These are phyloP conservation scores for Candida insectorum DNA, from an alignment of 805 yeast species.

Conservation along the genomic window DNA sequence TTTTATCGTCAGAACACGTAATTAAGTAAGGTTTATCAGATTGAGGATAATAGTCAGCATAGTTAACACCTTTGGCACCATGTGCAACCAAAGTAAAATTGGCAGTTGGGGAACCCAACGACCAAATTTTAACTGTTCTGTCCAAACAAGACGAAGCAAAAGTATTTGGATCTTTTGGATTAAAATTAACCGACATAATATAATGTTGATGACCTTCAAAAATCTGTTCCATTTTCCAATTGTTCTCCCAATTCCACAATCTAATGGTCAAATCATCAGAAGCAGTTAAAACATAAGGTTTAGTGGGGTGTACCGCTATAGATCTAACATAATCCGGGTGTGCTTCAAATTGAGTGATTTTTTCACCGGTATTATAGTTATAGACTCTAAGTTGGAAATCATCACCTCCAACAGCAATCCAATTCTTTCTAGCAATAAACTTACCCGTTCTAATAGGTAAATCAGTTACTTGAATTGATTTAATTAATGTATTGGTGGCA, in stretches of 20 bases:
- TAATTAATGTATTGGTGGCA: slow-evolving; percentile 79
- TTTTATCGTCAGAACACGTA: slow-evolving; percentile 86
- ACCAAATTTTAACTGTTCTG: slow-evolving; percentile 96
- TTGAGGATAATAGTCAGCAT: slow-evolving; percentile 94
- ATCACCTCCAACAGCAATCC: slow-evolving; percentile 95
- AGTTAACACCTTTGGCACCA: slow-evolving; percentile 91
- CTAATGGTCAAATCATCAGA: slow-evolving; percentile 90
- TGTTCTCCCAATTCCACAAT: slow-evolving; percentile 96
- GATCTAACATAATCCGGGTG: slow-evolving; percentile 96
- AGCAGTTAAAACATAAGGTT: slow-evolving; percentile 83
- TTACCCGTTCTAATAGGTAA: slow-evolving; percentile 95
- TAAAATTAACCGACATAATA: slow-evolving; percentile 90
- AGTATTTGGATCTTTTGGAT: slow-evolving; percentile 96
- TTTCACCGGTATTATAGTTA: slow-evolving; percentile 94
- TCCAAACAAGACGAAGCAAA: slow-evolving; percentile 97
- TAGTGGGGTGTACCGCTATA: slow-evolving; percentile 90
- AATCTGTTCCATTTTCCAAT: slow-evolving; percentile 85
- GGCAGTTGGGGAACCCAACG: slow-evolving; percentile 80
- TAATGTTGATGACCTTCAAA: slow-evolving; percentile 96
- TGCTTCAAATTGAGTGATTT: slow-evolving; percentile 92
- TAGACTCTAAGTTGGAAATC: slow-evolving; percentile 92
- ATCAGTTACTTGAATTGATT: slow-evolving; percentile 91
- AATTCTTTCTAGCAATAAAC: slow-evolving; percentile 92
- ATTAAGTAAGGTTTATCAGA: slow-evolving; percentile 95
- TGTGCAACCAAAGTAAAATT: slow-evolving; percentile 91